Conservation (phyloP, 2,329 filamentous ascomycete species). For the Aspergillus fumigatiaffinis region DNA sequence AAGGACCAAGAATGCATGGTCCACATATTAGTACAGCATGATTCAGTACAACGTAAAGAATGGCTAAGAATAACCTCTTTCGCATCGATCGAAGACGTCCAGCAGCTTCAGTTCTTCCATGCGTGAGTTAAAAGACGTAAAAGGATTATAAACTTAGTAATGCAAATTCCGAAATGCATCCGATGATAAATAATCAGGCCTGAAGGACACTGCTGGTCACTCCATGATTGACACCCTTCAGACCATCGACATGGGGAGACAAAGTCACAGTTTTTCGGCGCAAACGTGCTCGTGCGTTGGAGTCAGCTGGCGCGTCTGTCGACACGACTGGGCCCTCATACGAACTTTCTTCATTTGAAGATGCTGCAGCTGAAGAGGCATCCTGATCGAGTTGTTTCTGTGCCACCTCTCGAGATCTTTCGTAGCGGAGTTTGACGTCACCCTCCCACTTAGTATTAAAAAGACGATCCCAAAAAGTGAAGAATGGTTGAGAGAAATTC, state of each 20-base stretch:
- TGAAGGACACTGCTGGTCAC: conserved; percentile 41
- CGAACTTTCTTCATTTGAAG: conserved; percentile 23
- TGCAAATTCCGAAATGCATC: background rate
- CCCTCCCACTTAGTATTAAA: conserved; percentile 81
- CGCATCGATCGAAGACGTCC: conserved; percentile 26
- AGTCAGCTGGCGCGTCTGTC: conserved; percentile 20
- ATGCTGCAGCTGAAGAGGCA: conserved; percentile 1
- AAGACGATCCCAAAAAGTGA: conserved; percentile 88
- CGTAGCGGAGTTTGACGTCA: conserved; percentile 57
- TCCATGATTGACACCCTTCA: conserved; percentile 35
- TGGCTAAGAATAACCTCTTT: conserved; percentile 13
- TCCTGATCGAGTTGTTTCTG: conserved; percentile 56
- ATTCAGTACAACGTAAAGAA: conserved; percentile 11
- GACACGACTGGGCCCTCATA: conserved; percentile 28
- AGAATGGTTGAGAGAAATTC: conserved; percentile 53
- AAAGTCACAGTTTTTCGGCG: conserved; percentile 33
- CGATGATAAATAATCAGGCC: conserved; percentile 15
- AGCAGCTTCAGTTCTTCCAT: conserved; percentile 23
- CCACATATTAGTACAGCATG: conserved; percentile 33
- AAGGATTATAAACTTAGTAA: conserved; percentile 1
- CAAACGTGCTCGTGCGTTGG: conserved; percentile 27
- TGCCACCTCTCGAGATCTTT: conserved; percentile 52
- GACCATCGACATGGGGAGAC: conserved; percentile 28
- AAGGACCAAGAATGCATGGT: conserved; percentile 11
- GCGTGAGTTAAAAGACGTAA: background rate